Conservation (phyloP, 2,329 filamentous ascomycete species). For the Triangularia verruculosa region DNA sequence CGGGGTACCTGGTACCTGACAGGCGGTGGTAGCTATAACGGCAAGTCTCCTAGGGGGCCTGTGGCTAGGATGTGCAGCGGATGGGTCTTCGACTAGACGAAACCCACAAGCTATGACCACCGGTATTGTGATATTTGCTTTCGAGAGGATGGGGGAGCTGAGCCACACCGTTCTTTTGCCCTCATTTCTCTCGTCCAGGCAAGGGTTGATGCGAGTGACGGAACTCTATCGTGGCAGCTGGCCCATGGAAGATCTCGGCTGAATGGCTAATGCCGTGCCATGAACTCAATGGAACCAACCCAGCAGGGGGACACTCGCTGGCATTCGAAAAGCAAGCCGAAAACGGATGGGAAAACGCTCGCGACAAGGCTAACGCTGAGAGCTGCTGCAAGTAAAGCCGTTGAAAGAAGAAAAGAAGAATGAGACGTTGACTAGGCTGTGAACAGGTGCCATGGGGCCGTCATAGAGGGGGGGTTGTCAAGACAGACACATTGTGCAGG, state of each 20-base stretch:
- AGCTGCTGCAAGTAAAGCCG: conserved; percentile 21
- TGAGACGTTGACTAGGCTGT: conserved; percentile 12
- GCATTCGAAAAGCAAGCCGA: conserved; percentile 28
- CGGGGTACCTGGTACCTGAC: conserved; percentile 40
- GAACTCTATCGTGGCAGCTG: conserved; percentile 38
- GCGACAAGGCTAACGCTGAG: conserved; percentile 23
- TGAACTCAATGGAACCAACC: conserved; percentile 39
- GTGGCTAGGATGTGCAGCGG: conserved; percentile 23
- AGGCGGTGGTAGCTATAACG: conserved; percentile 40
- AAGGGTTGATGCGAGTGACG: conserved; percentile 35
- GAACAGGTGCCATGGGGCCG: conserved; percentile 22
- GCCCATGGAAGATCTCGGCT: conserved; percentile 44
- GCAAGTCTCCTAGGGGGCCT: conserved; percentile 30
- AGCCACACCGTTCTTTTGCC: conserved; percentile 36
- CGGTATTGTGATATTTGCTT: conserved; percentile 27
- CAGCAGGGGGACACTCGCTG: conserved; percentile 32
- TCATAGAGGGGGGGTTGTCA: conserved; percentile 19
- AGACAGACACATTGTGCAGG: conserved; percentile 14
- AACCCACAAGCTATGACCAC: conserved; percentile 34
- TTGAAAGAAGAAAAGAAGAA: conserved; percentile 19
- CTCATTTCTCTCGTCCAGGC: conserved; percentile 28
- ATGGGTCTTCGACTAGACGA: conserved; percentile 34
- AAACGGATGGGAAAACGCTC: conserved; percentile 27
- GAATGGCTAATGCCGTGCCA: conserved; percentile 49
- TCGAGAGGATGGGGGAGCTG: conserved; percentile 32